These are phyloP conservation scores for Sparassis latifolia DNA, from an alignment of 1,284 basidiomycete genomes.

Conservation along the genomic window DNA sequence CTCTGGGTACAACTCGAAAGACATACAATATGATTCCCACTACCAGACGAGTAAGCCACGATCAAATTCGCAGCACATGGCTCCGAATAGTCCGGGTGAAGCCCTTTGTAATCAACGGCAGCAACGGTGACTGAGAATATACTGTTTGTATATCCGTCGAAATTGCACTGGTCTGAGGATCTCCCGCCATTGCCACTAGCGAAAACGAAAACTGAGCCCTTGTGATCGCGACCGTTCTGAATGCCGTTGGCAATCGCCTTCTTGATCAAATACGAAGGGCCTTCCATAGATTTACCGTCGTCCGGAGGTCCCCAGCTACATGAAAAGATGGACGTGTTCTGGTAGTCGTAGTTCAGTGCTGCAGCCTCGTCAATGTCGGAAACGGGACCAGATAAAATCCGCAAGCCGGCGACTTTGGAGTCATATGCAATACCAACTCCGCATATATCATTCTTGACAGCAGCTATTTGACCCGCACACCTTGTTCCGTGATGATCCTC, in stretches of 20 bases:
- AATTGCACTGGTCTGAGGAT: slow-evolving; percentile 96
- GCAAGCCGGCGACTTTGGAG: slow-evolving; percentile 88
- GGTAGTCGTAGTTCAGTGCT: slow-evolving; percentile 90
- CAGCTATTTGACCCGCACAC: slow-evolving; percentile 98
- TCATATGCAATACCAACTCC: slow-evolving; percentile 93
- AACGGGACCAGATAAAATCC: slow-evolving; percentile 95
- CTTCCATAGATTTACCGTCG: slow-evolving; percentile 94
- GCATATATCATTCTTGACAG: slow-evolving; percentile 91
- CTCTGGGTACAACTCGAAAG: slow-evolving; percentile 2
- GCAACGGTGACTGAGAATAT: slow-evolving; percentile 96
- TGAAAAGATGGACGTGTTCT: slow-evolving; percentile 90
- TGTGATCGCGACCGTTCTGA: slow-evolving; percentile 84
- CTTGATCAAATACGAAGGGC: slow-evolving; percentile 85
- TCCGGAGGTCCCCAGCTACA: slow-evolving; percentile 99
- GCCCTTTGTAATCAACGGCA: slow-evolving; percentile 86
- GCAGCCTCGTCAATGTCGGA: slow-evolving; percentile 97
- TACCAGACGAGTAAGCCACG: slow-evolving; percentile 95
- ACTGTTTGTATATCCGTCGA: slow-evolving; percentile 98
- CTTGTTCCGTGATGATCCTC: slow-evolving; percentile 98
- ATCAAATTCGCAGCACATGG: slow-evolving; percentile 95
- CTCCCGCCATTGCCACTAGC: slow-evolving; percentile 96
- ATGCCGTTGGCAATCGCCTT: slow-evolving; percentile 96
- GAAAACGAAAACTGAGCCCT: slow-evolving; percentile 94
- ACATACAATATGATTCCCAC: slow-evolving; percentile 85
- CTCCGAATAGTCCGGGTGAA: slow-evolving; percentile 97